phyloP scores from a whole-genome alignment of 768 basidiomycete species.

The Boletus rubroflammeus region DNA sequence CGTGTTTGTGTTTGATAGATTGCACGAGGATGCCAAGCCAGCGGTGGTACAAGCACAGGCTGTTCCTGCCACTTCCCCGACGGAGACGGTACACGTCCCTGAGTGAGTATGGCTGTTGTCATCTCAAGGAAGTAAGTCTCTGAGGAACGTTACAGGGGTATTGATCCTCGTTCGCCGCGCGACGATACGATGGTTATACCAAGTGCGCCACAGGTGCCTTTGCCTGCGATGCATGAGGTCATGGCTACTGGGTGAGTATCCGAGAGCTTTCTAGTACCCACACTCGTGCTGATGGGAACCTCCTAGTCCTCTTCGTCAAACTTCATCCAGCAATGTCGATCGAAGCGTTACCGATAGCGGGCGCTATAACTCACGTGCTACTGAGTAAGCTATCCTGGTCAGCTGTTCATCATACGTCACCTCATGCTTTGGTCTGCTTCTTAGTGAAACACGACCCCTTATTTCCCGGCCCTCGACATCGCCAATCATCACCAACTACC shows the following conservation, averaged over 20 bases:
- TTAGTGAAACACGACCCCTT: conserved; percentile 54
- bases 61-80: conserved; percentile 19
- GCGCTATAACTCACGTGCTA: conserved; percentile 7
- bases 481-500: conserved; percentile 24
- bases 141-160: conserved; percentile 6
- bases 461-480: conserved; percentile 38
- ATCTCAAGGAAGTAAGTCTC: neutral
- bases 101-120: conserved; percentile 20
- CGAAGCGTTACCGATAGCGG: conserved; percentile 15
- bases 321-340: conserved; percentile 17
- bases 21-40: conserved; percentile 26
- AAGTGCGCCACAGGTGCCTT: conserved; percentile 27
- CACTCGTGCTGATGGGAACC: neutral
- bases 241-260: conserved; percentile 23
- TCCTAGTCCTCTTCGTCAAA: conserved; percentile 16
- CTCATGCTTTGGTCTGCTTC: neutral
- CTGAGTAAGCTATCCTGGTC: conserved; percentile 24
- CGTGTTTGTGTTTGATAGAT: conserved; percentile 6
- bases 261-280: too few relatives aligned
- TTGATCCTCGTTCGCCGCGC: conserved; percentile 32
- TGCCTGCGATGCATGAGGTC: conserved; percentile 35
- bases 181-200: conserved; percentile 27
- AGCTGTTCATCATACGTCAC: too few relatives aligned
- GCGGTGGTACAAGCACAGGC: conserved; percentile 7
- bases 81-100: conserved; percentile 29